A percentile compares a stretch with the other conserved stretches of the same genome.
phyloP scores from a whole-genome alignment of 257 asterid genomes.

The Paraleonurus japonicus region DNA sequence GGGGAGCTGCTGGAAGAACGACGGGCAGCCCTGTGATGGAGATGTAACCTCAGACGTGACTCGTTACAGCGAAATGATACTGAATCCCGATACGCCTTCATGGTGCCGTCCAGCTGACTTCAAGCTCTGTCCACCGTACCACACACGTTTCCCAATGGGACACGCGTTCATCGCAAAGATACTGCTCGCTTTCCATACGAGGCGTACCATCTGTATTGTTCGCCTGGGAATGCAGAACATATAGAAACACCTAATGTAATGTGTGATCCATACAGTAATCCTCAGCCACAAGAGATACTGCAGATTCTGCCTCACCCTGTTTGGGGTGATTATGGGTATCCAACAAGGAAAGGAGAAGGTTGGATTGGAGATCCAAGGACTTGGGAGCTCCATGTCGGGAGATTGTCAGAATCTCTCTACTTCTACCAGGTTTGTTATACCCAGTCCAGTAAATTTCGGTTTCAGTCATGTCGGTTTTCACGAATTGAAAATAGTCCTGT shows the following conservation, averaged over 20 bases:
- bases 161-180: conserved; percentile 52
- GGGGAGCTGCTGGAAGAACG: conserved; percentile 98
- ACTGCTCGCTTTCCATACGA: conserved; percentile 51
- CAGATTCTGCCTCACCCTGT: conserved; percentile 83
- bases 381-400: conserved; percentile 77
- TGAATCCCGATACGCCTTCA: conserved; percentile 60
- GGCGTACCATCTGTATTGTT: conserved; percentile 73
- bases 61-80: conserved; percentile 79
- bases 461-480: too few relatives aligned
- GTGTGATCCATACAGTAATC: conserved; percentile 83
- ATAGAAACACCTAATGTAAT: conserved; percentile 44
- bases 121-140: conserved; percentile 68
- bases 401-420: conserved; percentile 21
- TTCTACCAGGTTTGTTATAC: conserved; percentile 31
- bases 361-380: conserved; percentile 70
- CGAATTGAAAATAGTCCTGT: too few relatives aligned
- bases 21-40: conserved; percentile 66
- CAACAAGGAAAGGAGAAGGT: conserved; percentile 65
- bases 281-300: conserved; percentile 84
- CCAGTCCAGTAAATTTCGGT: too few relatives aligned
- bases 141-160: conserved; percentile 71
- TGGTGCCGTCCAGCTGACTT: conserved; percentile 52
- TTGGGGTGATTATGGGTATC: conserved; percentile 82
- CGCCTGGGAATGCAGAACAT: conserved; percentile 56
- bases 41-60: conserved; percentile 78